Base-by-base conservation (phyloP, 208 protist genomes). In the Phytomonas francai region DNA sequence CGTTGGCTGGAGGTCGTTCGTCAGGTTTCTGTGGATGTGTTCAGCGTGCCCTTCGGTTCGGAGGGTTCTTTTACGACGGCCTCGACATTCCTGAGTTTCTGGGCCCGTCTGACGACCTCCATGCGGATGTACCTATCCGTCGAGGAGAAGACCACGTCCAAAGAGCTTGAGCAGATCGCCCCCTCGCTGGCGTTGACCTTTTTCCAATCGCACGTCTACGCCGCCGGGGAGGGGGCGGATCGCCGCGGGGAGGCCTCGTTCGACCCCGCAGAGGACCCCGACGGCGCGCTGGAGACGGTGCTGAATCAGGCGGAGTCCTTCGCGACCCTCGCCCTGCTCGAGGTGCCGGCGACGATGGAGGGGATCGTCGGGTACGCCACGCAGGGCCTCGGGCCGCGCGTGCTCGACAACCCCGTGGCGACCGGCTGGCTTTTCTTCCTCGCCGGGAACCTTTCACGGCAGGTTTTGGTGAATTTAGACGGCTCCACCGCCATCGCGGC, bases 371-470 rank as follows among this genome's bases (percentile, higher is more conserved):
- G 71, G 27, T 83, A 91, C 61, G 63, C 85, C 25, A 70, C 82
- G 49, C 80, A 76, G 70, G 27, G 42, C 0, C 72, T 93, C 25
- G 85, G 83, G 11, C 74, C 80, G 22, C 70, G 67, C 6, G 73
- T 91, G 51, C 67, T 93, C 30, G 78, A 80, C 30, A 87, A 73
- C 58, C 69, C 83, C n/a, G 63, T 69, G n/a, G 77, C 78, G n/a
- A 84, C 81, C 0, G 81, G 77, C 19, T 95, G 89, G 87, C 72
- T 95, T 27, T 92, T 92, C 76, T 92, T 88, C 71, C 22, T 91
- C 57, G 80, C 83, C 6, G 87, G 83, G 16, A 72, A 66, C 12
- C 68, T 92, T 3, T 77, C 88, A 56, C 71, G 81, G 11, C 68
- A 80, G 19, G 78, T 91, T 42, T 67, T 89, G 65, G 70, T 72